phyloP scores from a whole-genome alignment of 176 grass and related monocot species.

The Phoenix dactylifera region DNA sequence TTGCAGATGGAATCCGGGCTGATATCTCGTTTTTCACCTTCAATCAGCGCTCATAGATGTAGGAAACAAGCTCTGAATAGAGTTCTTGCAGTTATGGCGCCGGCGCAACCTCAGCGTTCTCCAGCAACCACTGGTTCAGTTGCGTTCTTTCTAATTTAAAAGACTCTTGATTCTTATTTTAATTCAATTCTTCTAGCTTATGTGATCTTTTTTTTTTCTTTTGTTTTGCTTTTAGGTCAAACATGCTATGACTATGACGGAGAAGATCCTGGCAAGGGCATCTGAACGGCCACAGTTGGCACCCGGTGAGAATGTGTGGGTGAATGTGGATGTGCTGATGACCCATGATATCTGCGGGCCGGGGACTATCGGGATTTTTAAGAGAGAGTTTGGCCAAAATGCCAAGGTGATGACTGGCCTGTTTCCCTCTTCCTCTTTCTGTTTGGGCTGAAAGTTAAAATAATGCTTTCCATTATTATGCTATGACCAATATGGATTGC shows the following conservation, averaged over 20 bases:
- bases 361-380: conserved; percentile 82
- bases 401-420: conserved; percentile 32
- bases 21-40: conserved; percentile 18
- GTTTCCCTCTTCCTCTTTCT: not conserved
- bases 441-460: too few species aligned
- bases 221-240: conserved; percentile 38
- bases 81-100: conserved; percentile 50
- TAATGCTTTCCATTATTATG: too few species aligned
- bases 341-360: conserved; percentile 85
- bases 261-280: conserved; percentile 86
- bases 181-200: too few species aligned
- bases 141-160: conserved; percentile 1
- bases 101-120: conserved; percentile 34
- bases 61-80: conserved; percentile 15
- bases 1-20: conserved; percentile 46
- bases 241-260: conserved; percentile 80
- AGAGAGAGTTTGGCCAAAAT: conserved; percentile 78
- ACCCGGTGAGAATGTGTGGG: conserved; percentile 95
- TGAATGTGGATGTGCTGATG: conserved; percentile 93
- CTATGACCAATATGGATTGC: too few species aligned
- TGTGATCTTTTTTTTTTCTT: too few species aligned
- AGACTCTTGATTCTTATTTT: too few species aligned
- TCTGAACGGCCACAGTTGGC: conserved; percentile 62
- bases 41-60: conserved; percentile 25
- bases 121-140: conserved; percentile 73